Evolutionary conservation across 306 rosid species (phyloP).

Genomic region (Corylus avellana): DNA sequence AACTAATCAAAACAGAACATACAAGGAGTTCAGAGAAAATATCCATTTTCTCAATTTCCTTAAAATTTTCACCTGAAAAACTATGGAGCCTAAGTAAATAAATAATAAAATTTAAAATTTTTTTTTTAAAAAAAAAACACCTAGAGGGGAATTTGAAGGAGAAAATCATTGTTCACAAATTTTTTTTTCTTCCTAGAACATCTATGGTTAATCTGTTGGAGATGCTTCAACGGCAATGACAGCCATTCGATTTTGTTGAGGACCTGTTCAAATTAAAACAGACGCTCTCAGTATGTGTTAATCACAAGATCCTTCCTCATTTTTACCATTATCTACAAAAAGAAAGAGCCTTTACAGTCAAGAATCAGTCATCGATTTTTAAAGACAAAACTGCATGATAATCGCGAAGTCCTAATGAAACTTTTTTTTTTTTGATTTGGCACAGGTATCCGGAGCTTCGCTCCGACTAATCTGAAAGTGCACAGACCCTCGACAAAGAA

Average conservation of each 20-base stretch:
- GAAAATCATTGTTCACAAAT: neutral
- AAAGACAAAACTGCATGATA: neutral
- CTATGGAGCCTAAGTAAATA: neutral
- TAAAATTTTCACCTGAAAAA: neutral
- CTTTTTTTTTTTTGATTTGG: neutral
- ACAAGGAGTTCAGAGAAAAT: neutral
- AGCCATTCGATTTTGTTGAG: slow-evolving; percentile 19
- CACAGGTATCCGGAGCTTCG: too few relatives aligned
- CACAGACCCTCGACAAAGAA: too few relatives aligned
- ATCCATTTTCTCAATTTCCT: neutral
- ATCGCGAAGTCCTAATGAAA: slow-evolving; percentile 13
- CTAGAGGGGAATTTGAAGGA: neutral
- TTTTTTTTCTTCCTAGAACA: slow-evolving; percentile 3
- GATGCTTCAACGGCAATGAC: slow-evolving; percentile 21
- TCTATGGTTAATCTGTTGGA: slow-evolving; percentile 14
- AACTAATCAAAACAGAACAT: neutral
- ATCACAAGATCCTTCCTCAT: slow-evolving; percentile 25
- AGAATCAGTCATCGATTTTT: slow-evolving; percentile 7
- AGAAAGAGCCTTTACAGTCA: neutral
- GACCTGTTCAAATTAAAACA: slow-evolving; percentile 30
- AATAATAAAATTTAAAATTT: neutral
- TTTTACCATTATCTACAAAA: neutral
- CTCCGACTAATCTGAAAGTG: too few relatives aligned
- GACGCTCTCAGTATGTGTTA: slow-evolving; percentile 15
- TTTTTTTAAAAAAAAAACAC: neutral